Evolutionary conservation across 1,139 yeast species (phyloP).

Genomic region (Protomyces gravidus): DNA sequence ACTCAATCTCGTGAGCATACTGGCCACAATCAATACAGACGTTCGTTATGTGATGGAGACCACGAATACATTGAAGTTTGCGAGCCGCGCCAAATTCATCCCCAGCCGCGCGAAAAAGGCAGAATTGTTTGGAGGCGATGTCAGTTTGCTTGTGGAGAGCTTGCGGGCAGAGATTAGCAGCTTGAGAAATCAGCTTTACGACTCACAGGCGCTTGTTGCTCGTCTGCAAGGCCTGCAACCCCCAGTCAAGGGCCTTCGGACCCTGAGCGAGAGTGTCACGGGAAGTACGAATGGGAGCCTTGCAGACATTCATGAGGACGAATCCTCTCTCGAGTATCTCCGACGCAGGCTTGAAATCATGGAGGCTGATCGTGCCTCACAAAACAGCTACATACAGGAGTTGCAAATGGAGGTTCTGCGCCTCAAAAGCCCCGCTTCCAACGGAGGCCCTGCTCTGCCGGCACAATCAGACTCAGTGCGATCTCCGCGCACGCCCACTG

Average conservation of each 20-base stretch:
- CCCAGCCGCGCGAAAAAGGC: slow-evolving; percentile 22
- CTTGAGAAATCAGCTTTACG: slow-evolving; percentile 5
- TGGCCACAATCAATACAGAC: slow-evolving; percentile 73
- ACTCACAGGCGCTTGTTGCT: slow-evolving; percentile 2
- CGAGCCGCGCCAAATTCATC: slow-evolving; percentile 69
- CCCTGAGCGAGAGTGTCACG: not conserved
- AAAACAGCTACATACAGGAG: slow-evolving; percentile 1
- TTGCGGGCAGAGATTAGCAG: slow-evolving; percentile 3
- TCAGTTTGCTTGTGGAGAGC: slow-evolving; percentile 8
- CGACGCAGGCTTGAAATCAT: not conserved
- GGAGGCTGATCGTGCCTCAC: not conserved
- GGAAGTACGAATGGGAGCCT: not conserved
- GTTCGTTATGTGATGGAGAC: slow-evolving; percentile 68
- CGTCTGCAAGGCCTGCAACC: slow-evolving; percentile 1
- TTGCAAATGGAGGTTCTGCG: slow-evolving; percentile 6
- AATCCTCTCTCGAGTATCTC: not conserved
- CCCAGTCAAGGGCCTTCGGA: not conserved
- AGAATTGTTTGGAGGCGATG: slow-evolving; percentile 9
- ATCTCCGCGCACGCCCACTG: not conserved
- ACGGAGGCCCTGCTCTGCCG: not conserved
- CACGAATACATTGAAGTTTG: slow-evolving; percentile 79
- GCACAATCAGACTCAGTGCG: not conserved
- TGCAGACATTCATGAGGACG: slow-evolving; percentile 8
- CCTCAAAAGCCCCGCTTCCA: not conserved
- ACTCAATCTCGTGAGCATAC: slow-evolving; percentile 72